phyloP scores from a whole-genome alignment of 1,284 basidiomycete species.

The Mycena citricolor region DNA sequence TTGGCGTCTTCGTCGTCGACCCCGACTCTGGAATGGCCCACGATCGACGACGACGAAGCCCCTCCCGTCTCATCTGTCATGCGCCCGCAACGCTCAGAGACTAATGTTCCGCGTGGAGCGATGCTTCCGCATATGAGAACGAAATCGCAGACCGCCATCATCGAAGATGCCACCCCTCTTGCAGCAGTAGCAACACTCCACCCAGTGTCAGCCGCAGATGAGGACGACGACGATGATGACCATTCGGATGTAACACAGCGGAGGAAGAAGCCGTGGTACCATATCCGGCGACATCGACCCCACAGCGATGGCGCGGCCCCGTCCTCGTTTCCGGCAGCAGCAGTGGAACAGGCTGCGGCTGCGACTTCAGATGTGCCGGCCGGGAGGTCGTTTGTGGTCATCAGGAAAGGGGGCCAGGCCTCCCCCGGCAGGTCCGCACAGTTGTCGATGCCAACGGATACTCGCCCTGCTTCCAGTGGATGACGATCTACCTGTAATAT shows the following conservation, averaged over 20 bases:
- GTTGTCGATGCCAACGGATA: slow-evolving; percentile 13
- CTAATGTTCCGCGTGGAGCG: slow-evolving; percentile 57
- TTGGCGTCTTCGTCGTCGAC: slow-evolving; percentile 17
- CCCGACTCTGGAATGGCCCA: slow-evolving; percentile 20
- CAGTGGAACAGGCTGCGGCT: slow-evolving; percentile 39
- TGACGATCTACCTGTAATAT: no score
- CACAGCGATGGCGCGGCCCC: slow-evolving; percentile 54
- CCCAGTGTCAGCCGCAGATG: slow-evolving; percentile 23
- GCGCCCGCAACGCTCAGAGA: slow-evolving; percentile 38
- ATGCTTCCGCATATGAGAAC: slow-evolving; percentile 69
- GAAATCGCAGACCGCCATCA: slow-evolving; percentile 78
- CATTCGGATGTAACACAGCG: slow-evolving; percentile 40
- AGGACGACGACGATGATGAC: slow-evolving; percentile 36
- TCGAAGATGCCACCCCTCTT: slow-evolving; percentile 49
- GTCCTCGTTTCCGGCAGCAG: slow-evolving; percentile 26
- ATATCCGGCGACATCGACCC: slow-evolving; percentile 55
- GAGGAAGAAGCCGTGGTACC: slow-evolving; percentile 69
- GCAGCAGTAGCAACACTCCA: slow-evolving; percentile 13
- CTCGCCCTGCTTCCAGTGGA: no score
- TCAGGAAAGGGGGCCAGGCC: slow-evolving; percentile 53
- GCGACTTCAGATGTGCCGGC: slow-evolving; percentile 26
- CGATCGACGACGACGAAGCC: slow-evolving; percentile 40
- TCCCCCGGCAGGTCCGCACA: slow-evolving; percentile 20
- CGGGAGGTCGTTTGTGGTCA: slow-evolving; percentile 67
- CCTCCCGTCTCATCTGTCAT: slow-evolving; percentile 53